Base-by-base conservation (phyloP, 2,329 filamentous ascomycete species). In the Fusarium tricinctum region DNA sequence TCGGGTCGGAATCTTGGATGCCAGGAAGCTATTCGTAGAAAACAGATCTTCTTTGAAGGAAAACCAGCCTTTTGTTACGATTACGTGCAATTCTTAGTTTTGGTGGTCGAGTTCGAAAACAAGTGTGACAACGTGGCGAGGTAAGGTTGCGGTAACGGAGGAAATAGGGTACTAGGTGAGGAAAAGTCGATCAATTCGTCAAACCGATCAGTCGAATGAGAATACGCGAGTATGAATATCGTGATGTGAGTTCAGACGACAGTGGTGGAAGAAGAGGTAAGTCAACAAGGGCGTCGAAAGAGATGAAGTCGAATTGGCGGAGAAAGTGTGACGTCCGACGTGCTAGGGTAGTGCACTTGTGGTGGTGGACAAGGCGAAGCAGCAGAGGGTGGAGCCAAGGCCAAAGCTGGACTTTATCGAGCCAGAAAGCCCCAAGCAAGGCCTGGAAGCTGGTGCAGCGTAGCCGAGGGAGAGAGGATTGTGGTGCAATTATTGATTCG, bases 321-420 rank as follows among this genome's bases (percentile, higher is more conserved):
- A 69, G 65, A 57, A 33, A 63, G 35, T 54, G 58, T 70, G 58
- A 70, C 67, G 67, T 70, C 58, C 51, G 42, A 45, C 42, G 46
- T 54, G 51, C 35, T 38, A 38, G 35, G 51, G 47, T 67, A 51
- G 50, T 57, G 50, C 42, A 46, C 56, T 47, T 47, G 46, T 63
- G 32, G 49, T 63, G 67, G 58, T 70, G 52, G 47, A 55, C 50
- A 56, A 68, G 67, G 66, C 58, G 53, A 69, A 69, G 52, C 47
- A 35, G 52, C 47, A 35, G 52, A 38, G 63, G 54, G 67, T 70
- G 67, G 67, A 70, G 67, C 66, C 58, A 51, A 70, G 51, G 53
- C 66, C 53, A 51, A 45, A 64, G 61, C 61, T 64, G 61, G 62
- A 45, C 52, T 59, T 64, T 68, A 46, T 64, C 58, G 39, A 69